Percentiles rank a stretch among this genome's conserved stretches.
Evolutionary conservation across 495 filamentous ascomycete species (phyloP).

Genomic region (Emericellopsis terricola): DNA sequence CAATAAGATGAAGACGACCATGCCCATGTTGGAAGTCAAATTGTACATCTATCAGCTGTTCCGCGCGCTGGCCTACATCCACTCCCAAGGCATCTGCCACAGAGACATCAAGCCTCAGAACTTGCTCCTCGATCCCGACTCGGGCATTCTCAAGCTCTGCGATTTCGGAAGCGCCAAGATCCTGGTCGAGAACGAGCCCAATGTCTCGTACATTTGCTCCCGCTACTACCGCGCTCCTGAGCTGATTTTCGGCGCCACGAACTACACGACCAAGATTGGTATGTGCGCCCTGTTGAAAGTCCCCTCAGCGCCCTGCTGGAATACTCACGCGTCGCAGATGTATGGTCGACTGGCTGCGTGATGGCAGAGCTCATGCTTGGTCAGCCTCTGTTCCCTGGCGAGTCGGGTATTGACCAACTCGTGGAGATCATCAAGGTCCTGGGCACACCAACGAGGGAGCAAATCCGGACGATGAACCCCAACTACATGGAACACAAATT

Average conservation of each 20-base stretch:
- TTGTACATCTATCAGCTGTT: conserved; percentile 99
- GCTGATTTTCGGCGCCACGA: conserved; percentile 96
- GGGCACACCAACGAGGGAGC: conserved; percentile 91
- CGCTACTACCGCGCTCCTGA: conserved; percentile 97
- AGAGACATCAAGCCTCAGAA: conserved; percentile 99
- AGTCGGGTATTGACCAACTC: conserved; percentile 95
- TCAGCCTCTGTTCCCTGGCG: conserved; percentile 95
- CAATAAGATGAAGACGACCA: conserved; percentile 99
- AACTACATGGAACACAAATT: conserved; percentile 99
- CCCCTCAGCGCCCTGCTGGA: background rate
- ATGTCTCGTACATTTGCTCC: conserved; percentile 99
- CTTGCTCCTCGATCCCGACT: conserved; percentile 75
- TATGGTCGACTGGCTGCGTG: conserved; percentile 98
- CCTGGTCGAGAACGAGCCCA: conserved; percentile 94
- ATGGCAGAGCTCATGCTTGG: conserved; percentile 99
- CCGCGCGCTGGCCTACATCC: conserved; percentile 93
- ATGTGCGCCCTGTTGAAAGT: conserved; percentile 14
- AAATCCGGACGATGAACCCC: conserved; percentile 99
- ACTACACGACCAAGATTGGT: conserved; percentile 99
- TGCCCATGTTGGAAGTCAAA: conserved; percentile 97
- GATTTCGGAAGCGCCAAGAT: conserved; percentile 99
- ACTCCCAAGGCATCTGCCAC: conserved; percentile 98
- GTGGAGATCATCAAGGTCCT: conserved; percentile 99
- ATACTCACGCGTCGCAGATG: no score
- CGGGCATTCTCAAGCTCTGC: conserved; percentile 89